Conservation (phyloP, 768 basidiomycete species). For the Thelephora aurantiotincta region DNA sequence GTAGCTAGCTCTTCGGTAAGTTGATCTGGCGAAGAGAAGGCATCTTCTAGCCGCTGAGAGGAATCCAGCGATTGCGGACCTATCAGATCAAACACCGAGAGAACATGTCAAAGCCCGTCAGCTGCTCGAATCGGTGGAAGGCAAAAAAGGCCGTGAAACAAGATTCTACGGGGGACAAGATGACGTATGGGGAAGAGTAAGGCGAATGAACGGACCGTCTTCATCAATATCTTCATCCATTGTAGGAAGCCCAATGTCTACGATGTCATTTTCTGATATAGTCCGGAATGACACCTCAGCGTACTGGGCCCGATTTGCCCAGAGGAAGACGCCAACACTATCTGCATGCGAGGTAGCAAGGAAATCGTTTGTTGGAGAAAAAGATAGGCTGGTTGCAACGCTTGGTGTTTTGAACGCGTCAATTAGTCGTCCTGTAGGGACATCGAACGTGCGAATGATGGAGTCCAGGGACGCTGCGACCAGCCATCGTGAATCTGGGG, state of each 20-base stretch:
- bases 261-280: conserved; percentile 62
- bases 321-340: conserved; percentile 89
- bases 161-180: conserved; percentile 14
- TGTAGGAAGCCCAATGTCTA: conserved; percentile 60
- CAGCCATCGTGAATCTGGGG: conserved; percentile 91
- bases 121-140: too few species aligned
- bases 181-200: neutral
- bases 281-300: conserved; percentile 69
- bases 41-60: conserved; percentile 41
- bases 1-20: conserved; percentile 87
- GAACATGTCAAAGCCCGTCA: conserved; percentile 14
- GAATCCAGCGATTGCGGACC: neutral
- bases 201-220: conserved; percentile 36
- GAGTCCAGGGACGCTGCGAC: conserved; percentile 82
- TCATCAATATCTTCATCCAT: conserved; percentile 77
- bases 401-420: conserved; percentile 83
- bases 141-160: conserved; percentile 54
- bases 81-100: conserved; percentile 28
- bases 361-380: conserved; percentile 94
- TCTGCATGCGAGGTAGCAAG: conserved; percentile 91
- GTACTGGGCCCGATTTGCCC: conserved; percentile 96
- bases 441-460: conserved; percentile 86
- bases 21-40: conserved; percentile 79
- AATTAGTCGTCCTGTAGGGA: conserved; percentile 85
- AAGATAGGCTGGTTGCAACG: conserved; percentile 79